Base-by-base conservation (phyloP, 345 rosid genomes). In the Linum tenue region DNA sequence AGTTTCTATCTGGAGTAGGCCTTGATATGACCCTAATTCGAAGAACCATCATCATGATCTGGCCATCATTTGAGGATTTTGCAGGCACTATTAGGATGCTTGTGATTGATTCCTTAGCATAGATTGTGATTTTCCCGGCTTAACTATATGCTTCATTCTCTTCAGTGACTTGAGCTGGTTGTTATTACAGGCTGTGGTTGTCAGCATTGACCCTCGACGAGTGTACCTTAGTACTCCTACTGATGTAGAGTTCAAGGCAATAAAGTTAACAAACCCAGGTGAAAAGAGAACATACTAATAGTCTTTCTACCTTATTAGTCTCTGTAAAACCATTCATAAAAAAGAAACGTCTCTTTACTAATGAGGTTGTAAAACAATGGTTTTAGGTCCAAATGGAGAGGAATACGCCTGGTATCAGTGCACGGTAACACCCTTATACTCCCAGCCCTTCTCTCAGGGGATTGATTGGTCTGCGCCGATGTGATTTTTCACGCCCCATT, bases 321-420 rank as follows among this genome's bases (percentile, higher is more conserved):
- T 48, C 3, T 2, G 15, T 7, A 48, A 48, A 48, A 48, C 9
- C 53, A 48, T 48, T 41, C 44, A 41, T 41, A 48, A 3, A 2
- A 1, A 48, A 9, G 14, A 48, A 22, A 22, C 31, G 31, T 22
- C 31, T 22, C 31, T 22, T 22, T 22, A 22, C 53, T 69, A 11
- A 70, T 73, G 11, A 22, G 31, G 56, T 63, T 64, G 51, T 39
- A 31, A 37, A 39, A 14, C 56, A 60, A 65, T 68, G 69, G 60
- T 61, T 61, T 73, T 78, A 89, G 97, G 99, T 66, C 95, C 96
- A 40, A 85, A 74, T 67, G 97, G 92, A 75, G 96, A 94, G 82
- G 86, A 86, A 72, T 88, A 83, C 75, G 99, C 96, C 3, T 94
- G 97, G 99, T 94, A 91, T 73, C 97, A 94, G 83, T 94, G 99